phyloP scores from a whole-genome alignment of 768 basidiomycete species.

The Obba rivulosa region DNA sequence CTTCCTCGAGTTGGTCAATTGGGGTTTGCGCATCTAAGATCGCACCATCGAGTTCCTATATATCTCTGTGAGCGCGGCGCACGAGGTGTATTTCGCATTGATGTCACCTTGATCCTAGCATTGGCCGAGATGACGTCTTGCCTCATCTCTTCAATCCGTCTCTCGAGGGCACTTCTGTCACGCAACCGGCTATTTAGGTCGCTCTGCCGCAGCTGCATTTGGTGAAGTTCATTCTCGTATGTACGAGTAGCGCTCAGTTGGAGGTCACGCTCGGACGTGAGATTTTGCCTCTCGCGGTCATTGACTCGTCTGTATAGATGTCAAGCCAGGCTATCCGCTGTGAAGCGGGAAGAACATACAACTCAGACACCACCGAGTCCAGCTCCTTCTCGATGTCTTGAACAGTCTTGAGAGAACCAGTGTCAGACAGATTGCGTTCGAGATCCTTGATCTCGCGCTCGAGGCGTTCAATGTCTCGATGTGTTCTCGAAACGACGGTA shows the following conservation, averaged over 20 bases:
- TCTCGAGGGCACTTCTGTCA: slow-evolving; percentile 53
- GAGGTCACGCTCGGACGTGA: slow-evolving; percentile 59
- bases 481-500: slow-evolving; percentile 49
- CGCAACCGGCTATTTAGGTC: slow-evolving; percentile 51
- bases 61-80: too few relatives aligned
- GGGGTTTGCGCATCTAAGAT: slow-evolving; percentile 59
- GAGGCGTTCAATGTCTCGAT: slow-evolving; percentile 53
- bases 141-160: slow-evolving; percentile 52
- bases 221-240: slow-evolving; percentile 56
- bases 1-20: slow-evolving; percentile 56
- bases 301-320: slow-evolving; percentile 45
- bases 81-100: too few relatives aligned
- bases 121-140: slow-evolving; percentile 45
- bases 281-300: slow-evolving; percentile 55
- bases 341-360: slow-evolving; percentile 40
- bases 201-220: slow-evolving; percentile 56
- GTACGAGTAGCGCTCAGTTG: slow-evolving; percentile 46
- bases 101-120: slow-evolving; percentile 45
- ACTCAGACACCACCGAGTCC: slow-evolving; percentile 50
- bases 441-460: slow-evolving; percentile 55
- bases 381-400: slow-evolving; percentile 84
- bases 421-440: slow-evolving; percentile 62
- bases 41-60: slow-evolving; percentile 58
- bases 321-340: not conserved
- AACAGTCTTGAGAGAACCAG: slow-evolving; percentile 75